Conservation (phyloP, 1,284 basidiomycete genomes). For the Amylostereum chailletii region DNA sequence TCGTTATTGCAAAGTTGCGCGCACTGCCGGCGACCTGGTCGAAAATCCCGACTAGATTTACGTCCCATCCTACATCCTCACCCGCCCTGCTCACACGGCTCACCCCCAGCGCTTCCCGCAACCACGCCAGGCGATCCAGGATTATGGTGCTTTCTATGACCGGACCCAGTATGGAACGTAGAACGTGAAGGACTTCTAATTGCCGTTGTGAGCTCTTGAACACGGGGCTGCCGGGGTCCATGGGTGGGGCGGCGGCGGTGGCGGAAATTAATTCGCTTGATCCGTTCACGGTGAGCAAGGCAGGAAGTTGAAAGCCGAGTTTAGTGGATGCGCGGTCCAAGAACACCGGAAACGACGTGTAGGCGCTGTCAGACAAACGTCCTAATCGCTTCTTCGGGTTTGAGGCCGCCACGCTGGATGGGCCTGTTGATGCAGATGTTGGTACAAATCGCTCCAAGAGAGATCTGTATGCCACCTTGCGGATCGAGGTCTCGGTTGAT, state of each 20-base stretch:
- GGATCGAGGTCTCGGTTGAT: conserved; percentile 35
- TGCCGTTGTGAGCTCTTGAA: conserved; percentile 16
- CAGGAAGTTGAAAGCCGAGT: not conserved
- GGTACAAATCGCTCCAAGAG: conserved; percentile 22
- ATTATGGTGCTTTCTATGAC: conserved; percentile 31
- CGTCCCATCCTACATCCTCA: conserved; percentile 18
- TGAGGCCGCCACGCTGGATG: not conserved
- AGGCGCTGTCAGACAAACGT: conserved; percentile 5
- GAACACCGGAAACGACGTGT: conserved; percentile 7
- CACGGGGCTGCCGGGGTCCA: not conserved
- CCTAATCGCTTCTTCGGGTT: not conserved
- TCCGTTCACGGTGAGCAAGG: not conserved
- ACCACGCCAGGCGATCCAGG: conserved; percentile 28
- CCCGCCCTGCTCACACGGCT: not conserved
- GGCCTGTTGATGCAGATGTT: not conserved
- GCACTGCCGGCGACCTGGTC: conserved; percentile 59
- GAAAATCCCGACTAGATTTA: conserved; percentile 54
- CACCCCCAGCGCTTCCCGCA: conserved; percentile 20
- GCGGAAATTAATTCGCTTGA: not conserved
- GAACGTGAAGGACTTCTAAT: conserved; percentile 28
- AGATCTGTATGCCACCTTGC: conserved; percentile 61
- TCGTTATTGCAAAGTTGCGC: conserved; percentile 45
- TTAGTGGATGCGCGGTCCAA: conserved; percentile 1
- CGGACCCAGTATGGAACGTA: conserved; percentile 31
- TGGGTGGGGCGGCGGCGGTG: conserved; percentile 6